Evolutionary conservation across 2,329 filamentous ascomycete species (phyloP).

Genomic region (Lachnellula occidentalis): DNA sequence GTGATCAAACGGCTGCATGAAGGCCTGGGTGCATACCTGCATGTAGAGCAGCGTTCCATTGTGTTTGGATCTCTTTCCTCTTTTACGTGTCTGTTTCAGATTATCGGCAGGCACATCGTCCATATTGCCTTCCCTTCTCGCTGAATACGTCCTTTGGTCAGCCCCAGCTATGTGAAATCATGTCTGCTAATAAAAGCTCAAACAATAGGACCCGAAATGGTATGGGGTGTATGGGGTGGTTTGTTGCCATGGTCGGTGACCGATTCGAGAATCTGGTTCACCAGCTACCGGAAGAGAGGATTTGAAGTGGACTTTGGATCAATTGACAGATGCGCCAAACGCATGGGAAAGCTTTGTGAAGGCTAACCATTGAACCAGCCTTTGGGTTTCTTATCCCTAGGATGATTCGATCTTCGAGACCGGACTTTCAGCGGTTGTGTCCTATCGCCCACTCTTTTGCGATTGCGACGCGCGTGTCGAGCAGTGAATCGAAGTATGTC

Average conservation of each 20-base stretch:
- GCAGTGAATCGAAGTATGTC: no score
- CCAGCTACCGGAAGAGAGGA: constrained; percentile 25
- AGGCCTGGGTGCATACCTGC: not conserved
- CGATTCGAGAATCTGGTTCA: not conserved
- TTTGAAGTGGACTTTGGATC: constrained; percentile 28
- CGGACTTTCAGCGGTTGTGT: no score
- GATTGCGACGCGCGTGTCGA: no score
- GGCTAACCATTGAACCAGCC: constrained; percentile 20
- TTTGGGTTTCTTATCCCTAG: constrained; percentile 4
- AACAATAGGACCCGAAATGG: no score
- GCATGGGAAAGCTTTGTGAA: constrained; percentile 34
- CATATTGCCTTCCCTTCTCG: not conserved
- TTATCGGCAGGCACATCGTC: constrained; percentile 27
- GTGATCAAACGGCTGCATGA: no score
- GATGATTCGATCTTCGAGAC: no score
- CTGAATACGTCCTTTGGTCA: no score
- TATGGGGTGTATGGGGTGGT: not conserved
- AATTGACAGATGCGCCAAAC: constrained; percentile 27
- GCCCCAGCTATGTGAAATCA: no score
- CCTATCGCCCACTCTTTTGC: no score
- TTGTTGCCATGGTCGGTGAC: not conserved
- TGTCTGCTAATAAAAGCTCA: no score
- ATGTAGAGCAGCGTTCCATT: constrained; percentile 5
- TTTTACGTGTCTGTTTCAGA: constrained; percentile 18
- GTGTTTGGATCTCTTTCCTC: constrained; percentile 8